Percentiles rank a stretch among this genome's conserved stretches.
phyloP scores from a whole-genome alignment of 257 asterid genomes.

The Primulina tabacum region DNA sequence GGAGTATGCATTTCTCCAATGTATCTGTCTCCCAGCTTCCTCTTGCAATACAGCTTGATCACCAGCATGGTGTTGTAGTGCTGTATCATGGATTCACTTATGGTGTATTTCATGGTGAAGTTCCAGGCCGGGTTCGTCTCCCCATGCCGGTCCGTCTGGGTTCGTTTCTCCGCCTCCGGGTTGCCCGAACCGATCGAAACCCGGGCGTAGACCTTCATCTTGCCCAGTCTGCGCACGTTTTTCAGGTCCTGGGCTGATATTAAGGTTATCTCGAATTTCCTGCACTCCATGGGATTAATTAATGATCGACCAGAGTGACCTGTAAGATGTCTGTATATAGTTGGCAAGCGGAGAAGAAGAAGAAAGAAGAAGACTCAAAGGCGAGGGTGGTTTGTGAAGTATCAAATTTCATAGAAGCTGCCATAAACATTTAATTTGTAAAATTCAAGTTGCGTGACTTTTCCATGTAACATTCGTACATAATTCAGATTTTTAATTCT shows the following conservation, averaged over 20 bases:
- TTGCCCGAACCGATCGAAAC: slow-evolving; percentile 44
- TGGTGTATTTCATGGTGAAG: slow-evolving; percentile 43
- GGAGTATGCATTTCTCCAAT: slow-evolving; percentile 60
- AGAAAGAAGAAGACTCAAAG: neutral
- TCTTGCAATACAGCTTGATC: slow-evolving; percentile 57
- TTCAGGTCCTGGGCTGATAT: slow-evolving; percentile 62
- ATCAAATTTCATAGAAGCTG: neutral
- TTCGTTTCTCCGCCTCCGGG: slow-evolving; percentile 32
- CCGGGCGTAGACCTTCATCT: slow-evolving; percentile 64
- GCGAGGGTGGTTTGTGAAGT: neutral
- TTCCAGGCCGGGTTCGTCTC: slow-evolving; percentile 75
- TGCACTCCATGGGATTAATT: slow-evolving; percentile 33
- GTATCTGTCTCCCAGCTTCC: slow-evolving; percentile 68
- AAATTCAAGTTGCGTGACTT: too few species aligned
- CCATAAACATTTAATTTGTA: neutral
- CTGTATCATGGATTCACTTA: slow-evolving; percentile 45
- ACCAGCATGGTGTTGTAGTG: slow-evolving; percentile 47
- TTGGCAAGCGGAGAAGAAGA: neutral
- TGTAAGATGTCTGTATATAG: neutral
- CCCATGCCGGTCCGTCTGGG: slow-evolving; percentile 61
- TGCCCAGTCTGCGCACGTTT: slow-evolving; percentile 41
- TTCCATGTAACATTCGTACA: too few species aligned
- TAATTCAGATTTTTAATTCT: too few species aligned
- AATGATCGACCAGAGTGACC: neutral
- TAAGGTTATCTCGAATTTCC: slow-evolving; percentile 42